Evolutionary conservation across 202 grass and related monocot genomes (phyloP).

Genomic region (Carex arenaria): DNA sequence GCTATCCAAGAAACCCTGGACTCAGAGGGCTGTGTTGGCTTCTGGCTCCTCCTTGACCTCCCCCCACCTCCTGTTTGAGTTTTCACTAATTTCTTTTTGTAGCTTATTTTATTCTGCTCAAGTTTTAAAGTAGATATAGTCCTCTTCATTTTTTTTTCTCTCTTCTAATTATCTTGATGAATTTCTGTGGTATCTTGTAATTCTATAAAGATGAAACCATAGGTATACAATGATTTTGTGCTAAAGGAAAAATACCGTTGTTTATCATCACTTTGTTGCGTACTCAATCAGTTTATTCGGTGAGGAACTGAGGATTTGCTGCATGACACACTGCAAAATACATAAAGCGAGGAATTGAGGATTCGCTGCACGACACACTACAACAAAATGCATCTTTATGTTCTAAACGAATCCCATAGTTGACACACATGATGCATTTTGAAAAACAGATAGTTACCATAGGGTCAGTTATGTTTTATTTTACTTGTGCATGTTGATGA

Average conservation of each 20-base stretch:
- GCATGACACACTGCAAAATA: background rate
- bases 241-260: background rate
- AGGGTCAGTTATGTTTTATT: background rate
- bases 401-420: background rate
- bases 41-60: constrained; percentile 94
- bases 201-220: background rate
- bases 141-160: background rate
- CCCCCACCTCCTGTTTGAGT: constrained; percentile 68
- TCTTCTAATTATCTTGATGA: background rate
- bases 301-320: background rate
- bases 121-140: constrained; percentile 8
- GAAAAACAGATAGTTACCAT: background rate
- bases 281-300: background rate
- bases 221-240: background rate
- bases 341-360: background rate
- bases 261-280: background rate
- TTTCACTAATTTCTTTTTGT: constrained; percentile 5
- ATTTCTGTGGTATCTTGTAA: background rate
- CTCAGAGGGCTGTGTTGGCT: constrained; percentile 74
- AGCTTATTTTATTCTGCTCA: background rate
- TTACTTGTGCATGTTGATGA: background rate
- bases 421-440: background rate
- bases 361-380: background rate
- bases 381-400: background rate
- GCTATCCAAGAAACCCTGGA: constrained; percentile 87